These are phyloP conservation scores for Gossypium schwendimanii DNA, from an alignment of 441 rosid genomes.

Conservation along the genomic window DNA sequence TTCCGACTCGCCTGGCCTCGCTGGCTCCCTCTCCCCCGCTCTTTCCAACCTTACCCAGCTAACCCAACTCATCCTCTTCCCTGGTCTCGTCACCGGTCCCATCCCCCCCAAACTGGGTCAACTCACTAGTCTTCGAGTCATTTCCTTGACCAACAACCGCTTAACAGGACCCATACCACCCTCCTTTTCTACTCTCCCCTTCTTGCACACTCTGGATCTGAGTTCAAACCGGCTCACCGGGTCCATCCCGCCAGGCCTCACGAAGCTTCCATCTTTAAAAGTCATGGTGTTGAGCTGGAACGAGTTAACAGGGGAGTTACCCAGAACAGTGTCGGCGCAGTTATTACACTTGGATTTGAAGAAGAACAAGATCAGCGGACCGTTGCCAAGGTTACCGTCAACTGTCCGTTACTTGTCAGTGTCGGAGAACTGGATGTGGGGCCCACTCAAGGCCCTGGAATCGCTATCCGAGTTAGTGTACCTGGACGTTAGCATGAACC, in stretches of 20 bases:
- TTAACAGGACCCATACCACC: constrained; percentile 60
- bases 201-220: constrained; percentile 69
- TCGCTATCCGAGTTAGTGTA: constrained; percentile 41
- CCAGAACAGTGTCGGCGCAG: constrained; percentile 26
- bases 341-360: constrained; percentile 61
- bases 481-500: constrained; percentile 80
- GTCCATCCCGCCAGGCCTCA: constrained; percentile 36
- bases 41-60: constrained; percentile 46
- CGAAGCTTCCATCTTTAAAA: constrained; percentile 29
- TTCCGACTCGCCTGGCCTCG: constrained; percentile 38
- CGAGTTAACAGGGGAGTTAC: constrained; percentile 36
- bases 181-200: constrained; percentile 36
- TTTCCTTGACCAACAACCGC: constrained; percentile 63
- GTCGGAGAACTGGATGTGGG: constrained; percentile 48
- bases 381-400: constrained; percentile 43
- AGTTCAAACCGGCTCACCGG: constrained; percentile 70
- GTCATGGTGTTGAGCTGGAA: constrained; percentile 53
- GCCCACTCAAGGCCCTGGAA: constrained; percentile 45
- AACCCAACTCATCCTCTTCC: constrained; percentile 60
- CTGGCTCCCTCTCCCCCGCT: constrained; percentile 61
- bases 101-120: constrained; percentile 48
- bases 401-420: constrained; percentile 64
- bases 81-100: constrained; percentile 67
- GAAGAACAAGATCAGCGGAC: constrained; percentile 43
- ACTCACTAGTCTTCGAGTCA: constrained; percentile 50